A percentile compares a stretch with the other conserved stretches of the same genome.
Evolutionary conservation across 1,284 basidiomycete genomes (phyloP).

Genomic region (Neonothopanus nambi): DNA sequence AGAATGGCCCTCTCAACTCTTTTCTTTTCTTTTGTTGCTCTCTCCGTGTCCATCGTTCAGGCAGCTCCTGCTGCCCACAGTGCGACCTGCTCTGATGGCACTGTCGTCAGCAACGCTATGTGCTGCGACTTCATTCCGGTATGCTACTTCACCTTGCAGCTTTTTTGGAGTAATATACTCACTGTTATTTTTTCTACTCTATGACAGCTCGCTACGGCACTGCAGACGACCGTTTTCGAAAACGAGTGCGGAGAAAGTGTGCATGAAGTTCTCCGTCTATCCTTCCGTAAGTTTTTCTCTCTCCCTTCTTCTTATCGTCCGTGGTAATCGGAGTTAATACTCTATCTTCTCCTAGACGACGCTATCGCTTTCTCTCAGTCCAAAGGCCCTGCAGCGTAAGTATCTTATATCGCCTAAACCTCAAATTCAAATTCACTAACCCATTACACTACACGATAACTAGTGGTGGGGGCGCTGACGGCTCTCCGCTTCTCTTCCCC

Average conservation of each 20-base stretch:
- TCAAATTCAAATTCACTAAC: no score
- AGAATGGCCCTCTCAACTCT: conserved; percentile 13
- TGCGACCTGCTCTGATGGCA: conserved; percentile 15
- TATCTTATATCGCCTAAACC: background rate
- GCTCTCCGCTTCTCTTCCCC: conserved; percentile 19
- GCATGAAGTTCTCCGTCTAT: conserved; percentile 16
- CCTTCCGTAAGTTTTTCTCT: conserved; percentile 13
- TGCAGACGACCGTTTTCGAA: conserved; percentile 15
- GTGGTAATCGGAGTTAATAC: no score
- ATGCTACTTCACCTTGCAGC: no score
- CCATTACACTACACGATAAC: background rate
- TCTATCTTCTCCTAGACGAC: no score
- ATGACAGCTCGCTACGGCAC: conserved; percentile 14
- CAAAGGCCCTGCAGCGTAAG: conserved; percentile 8
- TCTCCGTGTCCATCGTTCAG: conserved; percentile 1
- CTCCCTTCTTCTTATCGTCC: no score
- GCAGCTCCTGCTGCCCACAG: conserved; percentile 12
- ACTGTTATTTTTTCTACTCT: no score
- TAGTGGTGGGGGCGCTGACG: conserved; percentile 21
- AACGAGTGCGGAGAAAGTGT: conserved; percentile 17
- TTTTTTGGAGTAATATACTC: no score
- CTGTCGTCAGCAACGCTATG: conserved; percentile 11
- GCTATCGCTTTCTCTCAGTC: conserved; percentile 12
- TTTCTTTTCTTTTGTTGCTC: background rate
- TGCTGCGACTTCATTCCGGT: conserved; percentile 19